These are phyloP conservation scores for Colletotrichum incanum DNA, from an alignment of 2,329 filamentous ascomycete species.

Conservation along the genomic window DNA sequence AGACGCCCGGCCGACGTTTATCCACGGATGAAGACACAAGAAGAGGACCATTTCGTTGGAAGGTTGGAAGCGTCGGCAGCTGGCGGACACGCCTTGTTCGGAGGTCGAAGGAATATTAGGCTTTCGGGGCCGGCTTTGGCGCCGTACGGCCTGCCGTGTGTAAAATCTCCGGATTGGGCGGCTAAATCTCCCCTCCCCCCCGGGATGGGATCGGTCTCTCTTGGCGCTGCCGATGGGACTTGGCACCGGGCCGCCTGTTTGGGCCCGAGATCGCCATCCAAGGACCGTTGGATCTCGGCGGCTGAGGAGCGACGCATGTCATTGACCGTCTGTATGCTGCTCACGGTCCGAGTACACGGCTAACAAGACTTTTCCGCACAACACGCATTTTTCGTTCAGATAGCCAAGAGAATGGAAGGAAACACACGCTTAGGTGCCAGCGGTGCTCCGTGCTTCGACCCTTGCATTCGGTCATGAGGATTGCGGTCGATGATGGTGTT, in stretches of 20 bases:
- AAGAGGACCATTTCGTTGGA: neutral
- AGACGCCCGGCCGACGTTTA: neutral
- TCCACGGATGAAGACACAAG: neutral
- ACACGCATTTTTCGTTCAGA: neutral
- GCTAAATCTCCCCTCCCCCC: neutral
- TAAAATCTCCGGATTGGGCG: neutral
- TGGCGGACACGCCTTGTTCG: neutral
- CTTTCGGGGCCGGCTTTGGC: neutral
- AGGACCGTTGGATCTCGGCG: neutral
- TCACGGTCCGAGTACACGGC: too few relatives aligned
- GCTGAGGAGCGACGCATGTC: neutral
- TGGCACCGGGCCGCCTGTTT: constrained; percentile 10
- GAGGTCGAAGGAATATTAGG: neutral
- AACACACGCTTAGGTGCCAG: neutral
- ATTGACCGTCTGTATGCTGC: neutral
- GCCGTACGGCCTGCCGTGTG: neutral
- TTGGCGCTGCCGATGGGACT: neutral
- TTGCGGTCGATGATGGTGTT: neutral
- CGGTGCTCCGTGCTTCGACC: neutral
- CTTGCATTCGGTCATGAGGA: constrained; percentile 1
- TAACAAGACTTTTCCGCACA: neutral
- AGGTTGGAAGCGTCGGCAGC: neutral
- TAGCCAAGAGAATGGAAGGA: neutral
- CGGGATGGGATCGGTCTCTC: neutral
- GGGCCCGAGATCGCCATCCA: neutral